Evolutionary conservation across 2,329 filamentous ascomycete species (phyloP), one percentile per base, ranked within the genome.

Genomic region (Botryotinia calthae): DNA sequence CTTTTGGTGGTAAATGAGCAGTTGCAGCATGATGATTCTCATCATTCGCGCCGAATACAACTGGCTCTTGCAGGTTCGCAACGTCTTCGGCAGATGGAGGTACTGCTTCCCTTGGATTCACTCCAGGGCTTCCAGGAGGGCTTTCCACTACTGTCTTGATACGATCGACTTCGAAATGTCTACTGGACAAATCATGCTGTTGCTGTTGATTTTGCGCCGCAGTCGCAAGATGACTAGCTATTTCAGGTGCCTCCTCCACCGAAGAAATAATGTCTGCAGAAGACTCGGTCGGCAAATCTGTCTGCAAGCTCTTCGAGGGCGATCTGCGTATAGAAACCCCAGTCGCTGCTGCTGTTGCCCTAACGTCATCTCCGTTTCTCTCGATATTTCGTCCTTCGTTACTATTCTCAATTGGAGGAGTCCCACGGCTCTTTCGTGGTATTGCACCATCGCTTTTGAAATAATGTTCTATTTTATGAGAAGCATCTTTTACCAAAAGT

Each of bases 1-100:
- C 84, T 76, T 85, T 81, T 6, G 86, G 81, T 25, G 86, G 85
- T 54, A 87, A 78, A 77, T 87, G 86, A 42, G 85, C 81, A 73
- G 76, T 79, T 18, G 71, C 73, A 72, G 79, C 78, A 71, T 79
- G 77, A 70, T 80, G 77, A 65, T 75, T 73, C 31, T 61, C 72
- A 70, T 79, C 76, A 20, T 78, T 76, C 25, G 76, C 74, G 46
- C 71, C 74, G 28, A 78, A 63, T 20, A 79, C 56, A 2, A 78
- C 73, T 61, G 78, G 77, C 63, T 79, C 79, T 16, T 76, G 76
- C 54, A 81, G 73, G 44, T 78, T 75, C 40, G 78, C 78, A 72
- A 77, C 76, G 71, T 84, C 80, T 46, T 84, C 81, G 4, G 78
- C 72, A n/a, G 79, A 76, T 51, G 82, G 78, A 59, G 81, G 80